Conservation (phyloP, 768 basidiomycete genomes). For the Termitomyces sp. region DNA sequence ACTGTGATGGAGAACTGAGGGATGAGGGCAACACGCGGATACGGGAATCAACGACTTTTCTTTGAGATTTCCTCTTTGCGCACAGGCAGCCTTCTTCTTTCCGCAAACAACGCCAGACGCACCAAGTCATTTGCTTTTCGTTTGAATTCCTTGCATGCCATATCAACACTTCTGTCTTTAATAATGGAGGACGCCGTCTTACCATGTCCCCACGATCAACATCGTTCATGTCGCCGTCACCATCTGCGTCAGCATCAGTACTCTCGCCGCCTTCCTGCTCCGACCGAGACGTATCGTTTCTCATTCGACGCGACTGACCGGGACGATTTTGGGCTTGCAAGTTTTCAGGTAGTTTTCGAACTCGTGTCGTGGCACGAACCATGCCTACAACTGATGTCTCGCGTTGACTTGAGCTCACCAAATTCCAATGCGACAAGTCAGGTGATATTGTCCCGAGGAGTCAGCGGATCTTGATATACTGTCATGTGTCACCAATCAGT, state of each 20-base stretch:
- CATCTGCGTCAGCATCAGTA: slow-evolving; percentile 25
- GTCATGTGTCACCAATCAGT: too few relatives aligned
- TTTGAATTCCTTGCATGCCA: slow-evolving; percentile 45
- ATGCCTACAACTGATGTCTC: slow-evolving; percentile 12
- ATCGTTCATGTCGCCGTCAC: slow-evolving; percentile 28
- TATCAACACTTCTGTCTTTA: not conserved
- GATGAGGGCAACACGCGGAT: not conserved
- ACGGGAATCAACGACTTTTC: slow-evolving; percentile 45
- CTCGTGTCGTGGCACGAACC: slow-evolving; percentile 32
- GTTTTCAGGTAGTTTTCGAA: slow-evolving; percentile 34
- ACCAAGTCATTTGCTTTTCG: slow-evolving; percentile 69
- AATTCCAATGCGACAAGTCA: not conserved
- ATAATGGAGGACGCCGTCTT: not conserved
- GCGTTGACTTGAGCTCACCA: too few relatives aligned
- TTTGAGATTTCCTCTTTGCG: slow-evolving; percentile 84
- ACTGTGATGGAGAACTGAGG: slow-evolving; percentile 17
- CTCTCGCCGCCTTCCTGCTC: slow-evolving; percentile 29
- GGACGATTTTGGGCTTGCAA: slow-evolving; percentile 31
- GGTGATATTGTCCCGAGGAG: too few relatives aligned
- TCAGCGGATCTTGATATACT: too few relatives aligned
- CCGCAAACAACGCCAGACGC: slow-evolving; percentile 76
- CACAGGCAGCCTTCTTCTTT: slow-evolving; percentile 62
- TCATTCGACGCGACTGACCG: slow-evolving; percentile 27
- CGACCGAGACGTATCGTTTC: slow-evolving; percentile 9
- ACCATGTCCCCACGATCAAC: slow-evolving; percentile 16